phyloP scores from a whole-genome alignment of 2,329 filamentous ascomycete genomes.

The Periconia sp. region DNA sequence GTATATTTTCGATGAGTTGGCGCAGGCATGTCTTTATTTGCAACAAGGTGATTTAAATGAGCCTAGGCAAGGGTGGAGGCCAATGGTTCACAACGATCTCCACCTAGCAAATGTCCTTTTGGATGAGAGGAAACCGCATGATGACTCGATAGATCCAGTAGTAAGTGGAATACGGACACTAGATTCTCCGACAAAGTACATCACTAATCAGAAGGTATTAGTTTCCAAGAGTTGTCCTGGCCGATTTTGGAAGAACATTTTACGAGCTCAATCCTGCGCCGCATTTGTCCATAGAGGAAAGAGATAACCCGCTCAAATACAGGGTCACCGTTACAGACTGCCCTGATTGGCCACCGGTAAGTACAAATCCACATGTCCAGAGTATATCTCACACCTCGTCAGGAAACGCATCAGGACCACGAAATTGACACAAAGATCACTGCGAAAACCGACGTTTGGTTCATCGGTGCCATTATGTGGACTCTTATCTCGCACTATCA shows the following conservation, averaged over 20 bases:
- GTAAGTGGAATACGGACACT: neutral
- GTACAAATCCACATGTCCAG: neutral
- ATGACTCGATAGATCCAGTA: neutral
- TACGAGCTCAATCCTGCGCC: slow-evolving; percentile 3
- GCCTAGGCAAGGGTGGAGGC: neutral
- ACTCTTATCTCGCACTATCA: too few species aligned
- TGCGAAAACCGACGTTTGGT: slow-evolving; percentile 6
- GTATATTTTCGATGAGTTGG: slow-evolving; percentile 7
- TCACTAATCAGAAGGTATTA: neutral
- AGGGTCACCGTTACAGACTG: neutral
- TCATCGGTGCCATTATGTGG: slow-evolving; percentile 4
- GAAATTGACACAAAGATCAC: neutral
- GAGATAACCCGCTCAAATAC: slow-evolving; percentile 7
- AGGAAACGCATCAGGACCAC: neutral
- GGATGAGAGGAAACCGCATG: neutral
- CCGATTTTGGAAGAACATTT: slow-evolving; percentile 8
- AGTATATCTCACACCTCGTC: neutral
- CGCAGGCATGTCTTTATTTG: slow-evolving; percentile 5
- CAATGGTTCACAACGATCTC: slow-evolving; percentile 9
- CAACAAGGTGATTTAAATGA: neutral
- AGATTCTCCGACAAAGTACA: neutral
- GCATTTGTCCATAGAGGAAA: neutral
- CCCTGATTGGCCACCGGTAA: slow-evolving; percentile 2
- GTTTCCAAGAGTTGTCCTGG: slow-evolving; percentile 1
- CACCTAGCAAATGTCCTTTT: slow-evolving; percentile 2